These are phyloP conservation scores for Podospora australis DNA, from an alignment of 495 filamentous ascomycete genomes.

Conservation along the genomic window DNA sequence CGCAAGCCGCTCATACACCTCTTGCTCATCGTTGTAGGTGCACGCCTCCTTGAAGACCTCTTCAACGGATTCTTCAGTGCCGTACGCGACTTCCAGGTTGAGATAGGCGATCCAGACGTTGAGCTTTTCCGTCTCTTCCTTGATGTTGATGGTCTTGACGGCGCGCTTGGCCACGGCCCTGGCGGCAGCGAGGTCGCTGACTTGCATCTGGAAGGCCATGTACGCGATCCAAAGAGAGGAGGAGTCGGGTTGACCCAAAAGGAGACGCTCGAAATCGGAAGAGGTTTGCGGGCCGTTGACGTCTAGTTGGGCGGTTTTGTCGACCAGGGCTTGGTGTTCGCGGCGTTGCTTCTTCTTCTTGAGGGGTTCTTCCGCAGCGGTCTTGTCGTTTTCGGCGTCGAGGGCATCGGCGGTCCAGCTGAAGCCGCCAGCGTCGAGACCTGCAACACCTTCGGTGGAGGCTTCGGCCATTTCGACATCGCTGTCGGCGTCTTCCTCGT, in stretches of 20 bases:
- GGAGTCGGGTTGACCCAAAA: slow-evolving; percentile 84
- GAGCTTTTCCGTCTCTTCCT: slow-evolving; percentile 81
- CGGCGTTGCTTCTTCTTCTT: slow-evolving; percentile 72
- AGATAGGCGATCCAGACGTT: slow-evolving; percentile 92
- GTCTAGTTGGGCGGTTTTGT: slow-evolving; percentile 83
- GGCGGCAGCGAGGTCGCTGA: slow-evolving; percentile 79
- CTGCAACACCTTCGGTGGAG: slow-evolving; percentile 31
- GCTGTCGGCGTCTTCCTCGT: slow-evolving; percentile 31
- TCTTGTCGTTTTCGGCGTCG: slow-evolving; percentile 36
- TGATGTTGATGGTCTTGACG: slow-evolving; percentile 77
- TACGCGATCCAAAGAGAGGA: slow-evolving; percentile 89
- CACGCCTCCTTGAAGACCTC: slow-evolving; percentile 88
- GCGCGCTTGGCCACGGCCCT: slow-evolving; percentile 85
- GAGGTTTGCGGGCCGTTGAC: slow-evolving; percentile 83
- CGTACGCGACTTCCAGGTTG: slow-evolving; percentile 89
- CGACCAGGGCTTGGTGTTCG: slow-evolving; percentile 74
- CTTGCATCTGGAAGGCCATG: slow-evolving; percentile 92
- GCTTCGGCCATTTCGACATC: slow-evolving; percentile 45
- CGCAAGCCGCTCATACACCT: slow-evolving; percentile 81
- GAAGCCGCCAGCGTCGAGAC: slow-evolving; percentile 74
- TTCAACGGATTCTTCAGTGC: slow-evolving; percentile 75
- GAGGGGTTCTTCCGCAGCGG: slow-evolving; percentile 38
- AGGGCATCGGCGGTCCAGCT: slow-evolving; percentile 71
- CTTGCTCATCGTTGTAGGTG: slow-evolving; percentile 85
- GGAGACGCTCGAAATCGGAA: slow-evolving; percentile 85